phyloP scores from a whole-genome alignment of 2,329 filamentous ascomycete genomes.

The Phaeoacremonium minimum region DNA sequence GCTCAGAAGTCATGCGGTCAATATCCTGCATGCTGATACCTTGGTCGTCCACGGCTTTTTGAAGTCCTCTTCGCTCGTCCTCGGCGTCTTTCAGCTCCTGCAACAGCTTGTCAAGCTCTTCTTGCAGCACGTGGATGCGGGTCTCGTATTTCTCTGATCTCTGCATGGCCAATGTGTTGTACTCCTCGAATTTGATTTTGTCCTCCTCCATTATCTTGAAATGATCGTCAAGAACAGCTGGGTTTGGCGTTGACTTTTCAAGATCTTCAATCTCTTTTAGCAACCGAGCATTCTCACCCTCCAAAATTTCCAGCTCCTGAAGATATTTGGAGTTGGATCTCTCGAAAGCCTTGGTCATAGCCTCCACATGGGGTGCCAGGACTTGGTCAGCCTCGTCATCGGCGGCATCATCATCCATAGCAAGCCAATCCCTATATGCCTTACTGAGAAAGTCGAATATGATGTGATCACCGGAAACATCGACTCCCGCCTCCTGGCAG shows the following conservation, averaged over 20 bases:
- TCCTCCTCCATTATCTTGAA: constrained; percentile 95
- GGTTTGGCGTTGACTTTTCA: constrained; percentile 79
- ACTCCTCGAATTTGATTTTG: constrained; percentile 90
- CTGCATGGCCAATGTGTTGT: constrained; percentile 78
- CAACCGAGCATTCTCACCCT: constrained; percentile 78
- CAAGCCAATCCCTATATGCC: constrained; percentile 90
- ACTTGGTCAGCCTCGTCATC: constrained; percentile 79
- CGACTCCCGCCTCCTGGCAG: constrained; percentile 80
- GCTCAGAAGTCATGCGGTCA: constrained; percentile 95
- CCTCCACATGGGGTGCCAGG: constrained; percentile 77
- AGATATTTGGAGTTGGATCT: constrained; percentile 78
- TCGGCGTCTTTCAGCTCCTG: constrained; percentile 75
- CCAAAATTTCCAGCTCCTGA: constrained; percentile 78
- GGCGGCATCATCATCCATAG: constrained; percentile 82
- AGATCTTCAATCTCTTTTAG: constrained; percentile 85
- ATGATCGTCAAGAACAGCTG: constrained; percentile 78
- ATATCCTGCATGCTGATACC: constrained; percentile 98
- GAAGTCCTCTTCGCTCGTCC: constrained; percentile 73
- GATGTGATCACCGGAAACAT: constrained; percentile 85
- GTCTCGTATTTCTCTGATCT: constrained; percentile 86
- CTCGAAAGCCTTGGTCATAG: constrained; percentile 87
- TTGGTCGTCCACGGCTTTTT: constrained; percentile 84
- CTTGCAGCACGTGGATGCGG: constrained; percentile 75
- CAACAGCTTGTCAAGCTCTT: constrained; percentile 77
- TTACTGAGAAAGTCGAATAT: constrained; percentile 89